Evolutionary conservation across 2,329 filamentous ascomycete genomes (phyloP), one percentile per base, ranked within the genome.

Genomic region (Xylariaceae sp.): DNA sequence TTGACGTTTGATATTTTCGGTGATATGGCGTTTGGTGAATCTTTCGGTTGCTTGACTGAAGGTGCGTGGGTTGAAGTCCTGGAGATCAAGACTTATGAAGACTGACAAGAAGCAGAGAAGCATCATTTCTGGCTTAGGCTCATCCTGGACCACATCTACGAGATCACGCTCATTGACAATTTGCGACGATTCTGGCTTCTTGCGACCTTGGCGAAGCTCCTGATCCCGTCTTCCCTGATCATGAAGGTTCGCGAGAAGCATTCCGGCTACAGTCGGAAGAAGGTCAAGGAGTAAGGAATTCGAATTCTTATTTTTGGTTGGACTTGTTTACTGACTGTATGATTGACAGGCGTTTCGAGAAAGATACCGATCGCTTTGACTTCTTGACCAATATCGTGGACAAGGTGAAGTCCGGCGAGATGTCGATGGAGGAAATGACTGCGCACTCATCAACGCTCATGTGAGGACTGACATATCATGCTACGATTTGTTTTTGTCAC

Each of bases 391-490:
- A 56, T 5, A 7, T 61, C 3, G 49, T 58, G 3, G 34, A 13
- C 1, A 61, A 61, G 18, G 62, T 66, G 3, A 52, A 55, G 5
- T 49, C 50, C 1, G 64, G 60, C n/a, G 59, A 64, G n/a, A 53
- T 64, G 1, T 11, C 47, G 4, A 11, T 51, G 8, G 64, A 64
- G 18, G 59, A 65, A 35, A 51, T 65, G 53, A 51, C 58, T 15
- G 65, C 65, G 4, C 62, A 65, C 15, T 47, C 65, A 0, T 61
- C 60, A 1, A 65, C 60, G 0, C 39, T 66, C 5, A 57, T 62
- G 57, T 59, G 50, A 48, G 56, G 17, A 48, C 34, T 45, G 10
- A 41, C 48, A 34, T 45, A 52, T 30, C 18, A 34, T 18, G 17
- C 17, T 18, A 18, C 17, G 17, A 18, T 18, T 18, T 18, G 17